These are phyloP conservation scores for Podila epigama DNA, from an alignment of 192 early-diverging fungal species.

Conservation along the genomic window DNA sequence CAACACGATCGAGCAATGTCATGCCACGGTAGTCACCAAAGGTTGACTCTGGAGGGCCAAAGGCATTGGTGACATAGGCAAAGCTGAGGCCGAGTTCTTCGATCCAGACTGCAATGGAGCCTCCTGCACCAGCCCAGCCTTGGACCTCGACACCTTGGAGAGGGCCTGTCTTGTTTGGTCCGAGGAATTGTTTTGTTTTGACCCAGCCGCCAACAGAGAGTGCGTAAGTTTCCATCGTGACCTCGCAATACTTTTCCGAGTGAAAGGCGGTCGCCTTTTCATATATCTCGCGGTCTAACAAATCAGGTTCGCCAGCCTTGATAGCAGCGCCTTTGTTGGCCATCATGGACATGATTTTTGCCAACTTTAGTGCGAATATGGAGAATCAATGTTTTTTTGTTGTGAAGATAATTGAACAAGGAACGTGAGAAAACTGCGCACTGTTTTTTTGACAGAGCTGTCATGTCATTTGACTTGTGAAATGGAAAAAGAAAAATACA, in stretches of 20 bases:
- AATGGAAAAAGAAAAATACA: background rate
- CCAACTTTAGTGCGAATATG: conserved; percentile 51
- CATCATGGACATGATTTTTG: conserved; percentile 67
- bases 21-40: conserved; percentile 64
- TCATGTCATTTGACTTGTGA: background rate
- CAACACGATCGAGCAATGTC: conserved; percentile 56
- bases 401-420: background rate
- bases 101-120: conserved; percentile 65
- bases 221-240: conserved; percentile 22
- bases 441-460: background rate
- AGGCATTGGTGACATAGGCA: conserved; percentile 64
- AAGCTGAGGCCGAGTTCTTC: conserved; percentile 62
- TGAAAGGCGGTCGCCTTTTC: conserved; percentile 17
- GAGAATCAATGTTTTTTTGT: background rate
- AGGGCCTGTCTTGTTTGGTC: conserved; percentile 34
- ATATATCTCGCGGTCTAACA: conserved; percentile 29
- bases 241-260: conserved; percentile 12
- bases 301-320: conserved; percentile 41
- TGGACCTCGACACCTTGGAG: conserved; percentile 47
- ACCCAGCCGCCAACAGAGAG: conserved; percentile 25
- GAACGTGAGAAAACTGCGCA: background rate
- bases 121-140: conserved; percentile 74
- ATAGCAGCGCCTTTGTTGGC: conserved; percentile 58
- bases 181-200: conserved; percentile 17
- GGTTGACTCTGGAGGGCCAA: conserved; percentile 46